These are phyloP conservation scores for Xylariaceae sp. DNA, from an alignment of 2,329 filamentous ascomycete genomes.

Conservation along the genomic window DNA sequence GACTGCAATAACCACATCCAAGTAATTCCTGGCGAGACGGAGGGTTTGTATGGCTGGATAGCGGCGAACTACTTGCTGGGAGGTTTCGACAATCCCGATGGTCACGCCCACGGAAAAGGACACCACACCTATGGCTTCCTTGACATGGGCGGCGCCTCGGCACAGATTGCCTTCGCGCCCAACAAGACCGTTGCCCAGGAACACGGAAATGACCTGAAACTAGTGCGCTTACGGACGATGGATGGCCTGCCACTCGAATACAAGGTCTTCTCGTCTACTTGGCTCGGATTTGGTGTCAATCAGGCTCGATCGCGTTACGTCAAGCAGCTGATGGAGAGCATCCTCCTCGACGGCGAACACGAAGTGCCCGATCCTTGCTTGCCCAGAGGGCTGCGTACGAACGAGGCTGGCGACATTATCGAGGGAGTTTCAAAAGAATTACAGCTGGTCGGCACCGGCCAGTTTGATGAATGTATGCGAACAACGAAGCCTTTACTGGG, in stretches of 20 bases:
- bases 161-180: constrained; percentile 95
- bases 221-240: constrained; percentile 77
- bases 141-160: constrained; percentile 97
- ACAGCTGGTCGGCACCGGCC: constrained; percentile 73
- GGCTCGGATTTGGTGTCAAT: constrained; percentile 96
- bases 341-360: constrained; percentile 48
- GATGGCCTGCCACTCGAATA: constrained; percentile 76
- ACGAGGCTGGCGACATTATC: constrained; percentile 60
- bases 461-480: constrained; percentile 77
- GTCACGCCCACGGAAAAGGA: constrained; percentile 74
- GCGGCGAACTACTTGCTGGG: constrained; percentile 93
- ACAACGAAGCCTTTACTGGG: constrained; percentile 81
- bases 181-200: constrained; percentile 86
- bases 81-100: constrained; percentile 72
- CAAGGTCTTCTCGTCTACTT: constrained; percentile 89
- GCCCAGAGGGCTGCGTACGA: constrained; percentile 69
- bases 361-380: constrained; percentile 90
- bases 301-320: constrained; percentile 83
- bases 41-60: constrained; percentile 95
- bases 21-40: constrained; percentile 91
- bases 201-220: constrained; percentile 82
- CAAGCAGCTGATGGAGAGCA: constrained; percentile 65
- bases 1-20: constrained; percentile 87
- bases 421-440: constrained; percentile 38
- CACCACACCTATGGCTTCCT: constrained; percentile 96